These are phyloP conservation scores for Musa troglodytarum DNA, from an alignment of 176 grass and related monocot species.

Conservation along the genomic window DNA sequence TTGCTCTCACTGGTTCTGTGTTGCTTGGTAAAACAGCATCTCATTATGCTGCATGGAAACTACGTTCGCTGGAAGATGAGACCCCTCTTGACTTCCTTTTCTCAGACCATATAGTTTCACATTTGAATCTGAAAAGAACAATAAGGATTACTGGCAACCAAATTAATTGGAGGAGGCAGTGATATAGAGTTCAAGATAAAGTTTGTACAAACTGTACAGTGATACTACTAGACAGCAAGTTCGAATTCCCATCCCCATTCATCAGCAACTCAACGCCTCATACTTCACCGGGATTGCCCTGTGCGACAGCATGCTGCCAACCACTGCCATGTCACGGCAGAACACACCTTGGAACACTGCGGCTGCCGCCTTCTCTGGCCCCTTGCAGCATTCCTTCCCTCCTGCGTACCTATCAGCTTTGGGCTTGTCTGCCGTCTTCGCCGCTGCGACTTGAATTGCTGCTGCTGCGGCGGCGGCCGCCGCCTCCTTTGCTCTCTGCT, in stretches of 20 bases:
- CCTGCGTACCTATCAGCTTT: not conserved
- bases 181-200: not conserved
- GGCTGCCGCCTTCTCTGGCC: not conserved
- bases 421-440: not conserved
- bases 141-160: not conserved
- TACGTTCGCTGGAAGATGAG: no score
- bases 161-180: no score
- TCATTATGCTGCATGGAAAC: no score
- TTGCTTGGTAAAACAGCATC: no score
- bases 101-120: no score
- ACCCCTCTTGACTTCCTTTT: no score
- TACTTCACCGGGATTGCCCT: slow-evolving; percentile 68
- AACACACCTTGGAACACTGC: slow-evolving; percentile 82
- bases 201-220: not conserved
- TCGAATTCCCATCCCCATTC: not conserved
- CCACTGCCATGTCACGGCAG: slow-evolving; percentile 93
- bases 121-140: not conserved
- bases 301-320: slow-evolving; percentile 74
- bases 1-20: no score
- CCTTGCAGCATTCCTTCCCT: not conserved
- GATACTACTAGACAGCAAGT: not conserved
- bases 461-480: not conserved
- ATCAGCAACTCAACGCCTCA: slow-evolving; percentile 87
- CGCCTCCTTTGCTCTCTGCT: slow-evolving; percentile 42
- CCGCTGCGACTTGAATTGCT: not conserved